A percentile compares a stretch with the other conserved stretches of the same genome.
Conservation (phyloP, 2,329 filamentous ascomycete species). For the Paecilomyces niveus region DNA sequence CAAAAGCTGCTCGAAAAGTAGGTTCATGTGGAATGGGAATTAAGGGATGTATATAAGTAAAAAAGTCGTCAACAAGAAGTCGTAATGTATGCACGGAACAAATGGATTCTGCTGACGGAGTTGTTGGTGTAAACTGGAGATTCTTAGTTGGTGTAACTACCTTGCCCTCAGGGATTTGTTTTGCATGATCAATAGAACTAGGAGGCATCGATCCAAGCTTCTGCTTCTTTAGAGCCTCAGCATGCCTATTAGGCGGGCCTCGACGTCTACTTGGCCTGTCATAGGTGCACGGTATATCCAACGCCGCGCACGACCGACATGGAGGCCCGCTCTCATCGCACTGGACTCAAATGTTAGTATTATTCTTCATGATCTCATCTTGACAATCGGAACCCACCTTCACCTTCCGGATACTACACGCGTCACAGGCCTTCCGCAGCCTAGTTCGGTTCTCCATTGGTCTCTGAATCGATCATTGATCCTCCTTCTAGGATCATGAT, state of each 20-base stretch:
- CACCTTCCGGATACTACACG: conserved; percentile 47
- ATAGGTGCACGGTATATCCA: conserved; percentile 63
- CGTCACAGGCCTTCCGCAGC: conserved; percentile 47
- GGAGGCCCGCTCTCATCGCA: conserved; percentile 62
- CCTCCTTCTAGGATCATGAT: conserved; percentile 5
- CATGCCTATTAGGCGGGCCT: conserved; percentile 60
- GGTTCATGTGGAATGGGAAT: conserved; percentile 41
- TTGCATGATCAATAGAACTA: conserved; percentile 35
- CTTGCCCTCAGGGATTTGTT: conserved; percentile 25
- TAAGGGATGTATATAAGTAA: conserved; percentile 42
- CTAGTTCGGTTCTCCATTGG: conserved; percentile 34
- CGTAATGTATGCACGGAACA: conserved; percentile 34
- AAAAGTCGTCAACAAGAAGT: conserved; percentile 40
- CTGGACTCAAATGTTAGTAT: conserved; percentile 24
- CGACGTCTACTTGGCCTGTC: conserved; percentile 56
- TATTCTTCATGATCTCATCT: not conserved
- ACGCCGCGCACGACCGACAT: conserved; percentile 56
- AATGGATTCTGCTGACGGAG: conserved; percentile 44
- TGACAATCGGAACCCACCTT: conserved; percentile 31
- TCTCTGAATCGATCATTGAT: conserved; percentile 6
- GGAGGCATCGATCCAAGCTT: conserved; percentile 36
- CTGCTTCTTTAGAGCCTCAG: conserved; percentile 59
- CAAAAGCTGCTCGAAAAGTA: conserved; percentile 38
- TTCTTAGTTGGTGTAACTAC: conserved; percentile 8
- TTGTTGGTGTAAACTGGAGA: conserved; percentile 25